phyloP scores from a whole-genome alignment of 768 basidiomycete genomes.

The Tulasnella calospora region DNA sequence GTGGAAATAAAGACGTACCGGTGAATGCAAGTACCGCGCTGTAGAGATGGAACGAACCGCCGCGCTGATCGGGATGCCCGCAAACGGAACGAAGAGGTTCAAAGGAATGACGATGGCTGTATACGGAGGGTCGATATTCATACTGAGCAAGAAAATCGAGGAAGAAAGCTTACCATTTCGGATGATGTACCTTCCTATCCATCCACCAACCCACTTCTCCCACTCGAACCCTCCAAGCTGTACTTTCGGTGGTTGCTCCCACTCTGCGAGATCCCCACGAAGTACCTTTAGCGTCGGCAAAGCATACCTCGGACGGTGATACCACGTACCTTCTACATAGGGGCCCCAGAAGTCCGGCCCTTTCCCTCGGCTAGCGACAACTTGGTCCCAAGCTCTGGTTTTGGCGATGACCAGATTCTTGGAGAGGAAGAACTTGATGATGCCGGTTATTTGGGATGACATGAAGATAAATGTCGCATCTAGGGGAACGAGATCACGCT shows the following conservation, averaged over 20 bases:
- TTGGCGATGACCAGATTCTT: conserved; percentile 78
- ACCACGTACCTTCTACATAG: conserved; percentile 51
- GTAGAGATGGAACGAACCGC: conserved; percentile 65
- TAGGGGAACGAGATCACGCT: conserved; percentile 36
- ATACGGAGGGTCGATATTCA: conserved; percentile 34
- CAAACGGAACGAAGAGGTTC: conserved; percentile 57
- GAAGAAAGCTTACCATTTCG: conserved; percentile 40
- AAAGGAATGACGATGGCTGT: conserved; percentile 53
- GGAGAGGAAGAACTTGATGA: conserved; percentile 77
- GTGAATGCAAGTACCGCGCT: conserved; percentile 60
- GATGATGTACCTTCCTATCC: conserved; percentile 43
- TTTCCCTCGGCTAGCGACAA: conserved; percentile 77
- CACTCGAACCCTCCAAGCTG: conserved; percentile 36
- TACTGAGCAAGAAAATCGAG: background rate
- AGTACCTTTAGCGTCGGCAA: background rate
- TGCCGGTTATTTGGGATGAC: conserved; percentile 64
- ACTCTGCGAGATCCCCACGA: conserved; percentile 42
- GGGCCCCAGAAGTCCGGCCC: conserved; percentile 77
- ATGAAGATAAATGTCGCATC: conserved; percentile 72
- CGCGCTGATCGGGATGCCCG: conserved; percentile 58
- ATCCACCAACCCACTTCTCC: conserved; percentile 38
- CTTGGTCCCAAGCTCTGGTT: conserved; percentile 66
- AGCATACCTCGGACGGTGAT: background rate
- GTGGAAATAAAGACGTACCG: conserved; percentile 43
- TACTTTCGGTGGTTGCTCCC: conserved; percentile 50